Evolutionary conservation across 2,329 filamentous ascomycete genomes (phyloP).

Genomic region (Paraphaeosphaeria minitans): DNA sequence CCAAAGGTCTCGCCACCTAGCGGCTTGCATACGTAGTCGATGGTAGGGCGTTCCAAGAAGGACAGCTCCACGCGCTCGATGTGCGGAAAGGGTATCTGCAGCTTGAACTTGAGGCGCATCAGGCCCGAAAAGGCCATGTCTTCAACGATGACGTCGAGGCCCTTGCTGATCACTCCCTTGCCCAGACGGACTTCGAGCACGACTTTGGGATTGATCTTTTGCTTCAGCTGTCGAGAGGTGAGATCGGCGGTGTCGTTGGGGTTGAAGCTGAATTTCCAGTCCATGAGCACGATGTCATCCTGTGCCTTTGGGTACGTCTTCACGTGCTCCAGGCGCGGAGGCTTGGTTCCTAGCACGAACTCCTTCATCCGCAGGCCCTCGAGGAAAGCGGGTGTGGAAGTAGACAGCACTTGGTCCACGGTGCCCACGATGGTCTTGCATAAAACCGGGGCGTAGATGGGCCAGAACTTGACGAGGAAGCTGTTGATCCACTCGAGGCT

Average conservation of each 20-base stretch:
- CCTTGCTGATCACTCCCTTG: constrained; percentile 96
- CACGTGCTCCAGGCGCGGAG: constrained; percentile 94
- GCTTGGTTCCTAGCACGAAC: constrained; percentile 93
- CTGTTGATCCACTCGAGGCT: constrained; percentile 99
- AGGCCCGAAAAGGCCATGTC: constrained; percentile 95
- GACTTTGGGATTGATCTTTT: constrained; percentile 96
- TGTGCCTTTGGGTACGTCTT: constrained; percentile 97
- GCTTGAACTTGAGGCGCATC: constrained; percentile 97
- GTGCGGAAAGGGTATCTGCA: constrained; percentile 94
- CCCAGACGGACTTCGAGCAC: constrained; percentile 93
- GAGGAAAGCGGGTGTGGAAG: constrained; percentile 86
- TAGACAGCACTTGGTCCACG: constrained; percentile 94
- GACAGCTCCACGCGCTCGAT: constrained; percentile 94
- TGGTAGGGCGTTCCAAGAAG: constrained; percentile 84
- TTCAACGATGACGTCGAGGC: constrained; percentile 95
- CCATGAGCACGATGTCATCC: constrained; percentile 96
- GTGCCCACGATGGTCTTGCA: constrained; percentile 90
- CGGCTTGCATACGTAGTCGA: constrained; percentile 98
- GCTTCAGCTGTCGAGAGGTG: constrained; percentile 86
- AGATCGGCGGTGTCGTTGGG: constrained; percentile 93
- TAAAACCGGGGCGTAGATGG: constrained; percentile 93
- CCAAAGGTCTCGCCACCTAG: constrained; percentile 93
- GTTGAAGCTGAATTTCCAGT: constrained; percentile 99
- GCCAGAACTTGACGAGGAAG: constrained; percentile 98
- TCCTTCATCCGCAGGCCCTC: constrained; percentile 93